These are phyloP conservation scores for Aspergillus incahuasiensis DNA, from an alignment of 495 filamentous ascomycete species.

Conservation along the genomic window DNA sequence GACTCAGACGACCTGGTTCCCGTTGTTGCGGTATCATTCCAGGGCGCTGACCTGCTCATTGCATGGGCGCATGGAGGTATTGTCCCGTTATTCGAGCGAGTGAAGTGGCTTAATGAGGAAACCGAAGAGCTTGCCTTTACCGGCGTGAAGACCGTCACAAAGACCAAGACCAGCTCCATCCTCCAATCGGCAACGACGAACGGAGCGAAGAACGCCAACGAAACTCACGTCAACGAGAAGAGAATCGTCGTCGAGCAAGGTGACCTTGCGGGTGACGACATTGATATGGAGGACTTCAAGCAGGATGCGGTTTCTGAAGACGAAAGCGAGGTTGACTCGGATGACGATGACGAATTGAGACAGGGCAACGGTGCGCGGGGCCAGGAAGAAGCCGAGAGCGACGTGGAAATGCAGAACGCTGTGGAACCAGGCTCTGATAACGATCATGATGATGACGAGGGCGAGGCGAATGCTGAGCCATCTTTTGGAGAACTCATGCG, in stretches of 20 bases:
- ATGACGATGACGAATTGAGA: conserved; percentile 38
- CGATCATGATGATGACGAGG: conserved; percentile 31
- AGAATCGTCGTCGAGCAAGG: conserved; percentile 58
- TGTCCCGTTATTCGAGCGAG: conserved; percentile 50
- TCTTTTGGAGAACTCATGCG: conserved; percentile 86
- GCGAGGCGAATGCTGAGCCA: conserved; percentile 55
- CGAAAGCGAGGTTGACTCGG: conserved; percentile 30
- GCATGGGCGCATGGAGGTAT: conserved; percentile 55
- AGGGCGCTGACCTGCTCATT: conserved; percentile 44
- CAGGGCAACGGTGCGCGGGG: conserved; percentile 35
- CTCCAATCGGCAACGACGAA: conserved; percentile 47
- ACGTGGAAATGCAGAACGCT: conserved; percentile 41
- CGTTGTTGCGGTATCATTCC: conserved; percentile 44
- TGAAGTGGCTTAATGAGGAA: conserved; percentile 47
- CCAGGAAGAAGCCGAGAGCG: conserved; percentile 31
- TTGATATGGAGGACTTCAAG: conserved; percentile 49
- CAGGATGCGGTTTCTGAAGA: conserved; percentile 32
- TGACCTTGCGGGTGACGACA: conserved; percentile 36
- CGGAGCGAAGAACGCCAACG: conserved; percentile 54
- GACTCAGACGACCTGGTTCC: conserved; percentile 37
- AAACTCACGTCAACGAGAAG: conserved; percentile 69
- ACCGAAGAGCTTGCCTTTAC: conserved; percentile 44
- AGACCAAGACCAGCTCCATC: conserved; percentile 40
- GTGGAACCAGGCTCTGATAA: conserved; percentile 34
- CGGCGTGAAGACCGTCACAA: conserved; percentile 42